Evolutionary conservation across 78 protist genomes (phyloP).

Genomic region (Salpingoeca rosetta): DNA sequence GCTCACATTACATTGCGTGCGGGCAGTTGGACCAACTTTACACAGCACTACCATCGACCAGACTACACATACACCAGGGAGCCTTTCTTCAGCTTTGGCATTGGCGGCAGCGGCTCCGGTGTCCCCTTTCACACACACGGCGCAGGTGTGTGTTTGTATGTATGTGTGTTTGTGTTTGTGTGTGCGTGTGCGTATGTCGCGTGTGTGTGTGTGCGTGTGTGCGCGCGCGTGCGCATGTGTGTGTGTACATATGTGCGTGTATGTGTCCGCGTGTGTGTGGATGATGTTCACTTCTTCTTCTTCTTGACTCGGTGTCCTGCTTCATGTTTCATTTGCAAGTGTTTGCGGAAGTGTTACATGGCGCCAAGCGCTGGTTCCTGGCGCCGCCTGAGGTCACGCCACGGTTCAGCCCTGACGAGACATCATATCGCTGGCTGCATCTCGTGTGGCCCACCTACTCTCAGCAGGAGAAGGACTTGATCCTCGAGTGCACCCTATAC

Average conservation of each 20-base stretch:
- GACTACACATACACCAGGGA: not conserved
- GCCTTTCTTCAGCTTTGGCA: not conserved
- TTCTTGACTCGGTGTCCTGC: too few relatives aligned
- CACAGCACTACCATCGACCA: not conserved
- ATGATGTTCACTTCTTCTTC: too few relatives aligned
- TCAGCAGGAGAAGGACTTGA: not conserved
- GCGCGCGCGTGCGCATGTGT: too few relatives aligned
- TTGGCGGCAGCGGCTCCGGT: conserved; percentile 16
- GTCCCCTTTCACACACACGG: conserved; percentile 38
- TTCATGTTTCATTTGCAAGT: too few relatives aligned
- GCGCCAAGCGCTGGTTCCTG: conserved; percentile 21
- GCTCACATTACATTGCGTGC: conserved; percentile 2
- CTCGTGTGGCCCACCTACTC: too few relatives aligned
- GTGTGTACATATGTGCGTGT: too few relatives aligned
- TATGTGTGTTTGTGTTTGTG: too few relatives aligned
- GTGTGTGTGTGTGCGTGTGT: too few relatives aligned
- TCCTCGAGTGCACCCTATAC: not conserved
- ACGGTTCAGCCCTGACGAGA: not conserved
- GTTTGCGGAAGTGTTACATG: conserved; percentile 12
- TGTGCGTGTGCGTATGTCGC: too few relatives aligned
- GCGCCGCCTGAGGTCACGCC: conserved; percentile 5
- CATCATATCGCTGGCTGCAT: conserved; percentile 3
- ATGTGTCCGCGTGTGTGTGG: too few relatives aligned
- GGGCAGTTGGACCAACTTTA: not conserved
- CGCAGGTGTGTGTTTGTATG: not conserved